phyloP scores from a whole-genome alignment of 2,329 filamentous ascomycete species.

The Ophiostoma sp. region DNA sequence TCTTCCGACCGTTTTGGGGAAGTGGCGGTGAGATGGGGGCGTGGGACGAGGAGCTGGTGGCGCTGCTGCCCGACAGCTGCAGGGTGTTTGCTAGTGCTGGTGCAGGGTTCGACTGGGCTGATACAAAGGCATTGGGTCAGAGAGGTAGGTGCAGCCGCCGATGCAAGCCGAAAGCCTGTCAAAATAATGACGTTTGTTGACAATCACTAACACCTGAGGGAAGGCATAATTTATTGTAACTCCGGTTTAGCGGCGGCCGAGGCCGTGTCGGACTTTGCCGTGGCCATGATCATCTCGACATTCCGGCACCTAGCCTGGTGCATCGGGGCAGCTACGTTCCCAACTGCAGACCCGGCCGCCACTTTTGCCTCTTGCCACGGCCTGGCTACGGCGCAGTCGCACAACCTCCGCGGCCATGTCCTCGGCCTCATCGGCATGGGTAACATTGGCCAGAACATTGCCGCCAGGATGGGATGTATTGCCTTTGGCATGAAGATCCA shows the following conservation, averaged over 20 bases:
- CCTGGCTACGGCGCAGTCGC: constrained; percentile 58
- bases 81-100: constrained; percentile 65
- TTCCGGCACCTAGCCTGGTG: constrained; percentile 67
- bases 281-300: constrained; percentile 67
- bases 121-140: constrained; percentile 60
- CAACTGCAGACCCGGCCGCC: constrained; percentile 42
- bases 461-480: constrained; percentile 47
- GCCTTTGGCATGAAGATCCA: constrained; percentile 65
- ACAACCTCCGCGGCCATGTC: constrained; percentile 61
- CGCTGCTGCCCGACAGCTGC: constrained; percentile 54
- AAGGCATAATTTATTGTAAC: constrained; percentile 71
- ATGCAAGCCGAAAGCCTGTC: too few species aligned
- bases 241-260: constrained; percentile 69
- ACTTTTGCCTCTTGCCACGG: constrained; percentile 60
- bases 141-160: constrained; percentile 46
- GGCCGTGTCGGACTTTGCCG: constrained; percentile 69
- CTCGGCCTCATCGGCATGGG: constrained; percentile 71
- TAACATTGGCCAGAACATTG: constrained; percentile 64
- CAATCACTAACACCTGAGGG: background rate
- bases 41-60: constrained; percentile 33
- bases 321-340: constrained; percentile 52
- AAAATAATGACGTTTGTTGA: too few species aligned
- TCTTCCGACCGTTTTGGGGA: constrained; percentile 33
- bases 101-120: constrained; percentile 67
- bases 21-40: constrained; percentile 33